Evolutionary conservation across 768 basidiomycete species (phyloP).

Genomic region (Fomitopsis serialis): DNA sequence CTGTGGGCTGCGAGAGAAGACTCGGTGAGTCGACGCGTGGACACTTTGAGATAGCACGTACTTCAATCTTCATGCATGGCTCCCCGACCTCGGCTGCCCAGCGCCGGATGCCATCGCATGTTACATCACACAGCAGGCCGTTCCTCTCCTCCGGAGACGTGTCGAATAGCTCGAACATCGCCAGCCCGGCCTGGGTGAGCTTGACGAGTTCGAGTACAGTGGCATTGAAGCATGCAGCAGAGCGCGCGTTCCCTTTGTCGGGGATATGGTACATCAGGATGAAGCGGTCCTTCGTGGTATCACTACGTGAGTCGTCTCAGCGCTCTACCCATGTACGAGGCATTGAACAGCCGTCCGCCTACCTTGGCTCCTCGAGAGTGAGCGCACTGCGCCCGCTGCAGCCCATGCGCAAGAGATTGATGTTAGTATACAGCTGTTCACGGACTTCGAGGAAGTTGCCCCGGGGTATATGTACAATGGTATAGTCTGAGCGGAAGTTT

Average conservation of each 20-base stretch:
- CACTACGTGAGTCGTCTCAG: slow-evolving; percentile 32
- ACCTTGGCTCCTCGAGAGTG: slow-evolving; percentile 75
- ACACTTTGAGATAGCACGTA: slow-evolving; percentile 14
- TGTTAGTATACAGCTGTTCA: slow-evolving; percentile 74
- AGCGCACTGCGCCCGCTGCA: slow-evolving; percentile 75
- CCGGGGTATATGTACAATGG: slow-evolving; percentile 72
- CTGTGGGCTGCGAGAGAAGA: slow-evolving; percentile 45
- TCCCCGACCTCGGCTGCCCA: slow-evolving; percentile 70
- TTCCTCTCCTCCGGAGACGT: slow-evolving; percentile 34
- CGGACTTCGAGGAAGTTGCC: slow-evolving; percentile 60
- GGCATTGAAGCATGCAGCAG: slow-evolving; percentile 43
- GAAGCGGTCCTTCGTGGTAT: slow-evolving; percentile 79
- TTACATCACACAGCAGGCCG: slow-evolving; percentile 74
- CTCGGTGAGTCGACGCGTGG: not conserved
- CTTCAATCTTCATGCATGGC: slow-evolving; percentile 58
- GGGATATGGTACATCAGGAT: slow-evolving; percentile 60
- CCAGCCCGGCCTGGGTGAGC: slow-evolving; percentile 65
- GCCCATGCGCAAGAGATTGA: slow-evolving; percentile 80
- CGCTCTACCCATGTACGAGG: slow-evolving; percentile 5
- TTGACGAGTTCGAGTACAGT: slow-evolving; percentile 75
- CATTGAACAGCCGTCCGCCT: slow-evolving; percentile 17
- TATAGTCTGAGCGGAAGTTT: slow-evolving; percentile 84
- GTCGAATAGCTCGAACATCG: slow-evolving; percentile 65
- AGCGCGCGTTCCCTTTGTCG: slow-evolving; percentile 30
- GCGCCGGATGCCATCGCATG: slow-evolving; percentile 61